Percentiles rank a stretch among this genome's conserved stretches.
Conservation (phyloP, 108 stramenopile genomes). For the Nitzschia putrida region DNA sequence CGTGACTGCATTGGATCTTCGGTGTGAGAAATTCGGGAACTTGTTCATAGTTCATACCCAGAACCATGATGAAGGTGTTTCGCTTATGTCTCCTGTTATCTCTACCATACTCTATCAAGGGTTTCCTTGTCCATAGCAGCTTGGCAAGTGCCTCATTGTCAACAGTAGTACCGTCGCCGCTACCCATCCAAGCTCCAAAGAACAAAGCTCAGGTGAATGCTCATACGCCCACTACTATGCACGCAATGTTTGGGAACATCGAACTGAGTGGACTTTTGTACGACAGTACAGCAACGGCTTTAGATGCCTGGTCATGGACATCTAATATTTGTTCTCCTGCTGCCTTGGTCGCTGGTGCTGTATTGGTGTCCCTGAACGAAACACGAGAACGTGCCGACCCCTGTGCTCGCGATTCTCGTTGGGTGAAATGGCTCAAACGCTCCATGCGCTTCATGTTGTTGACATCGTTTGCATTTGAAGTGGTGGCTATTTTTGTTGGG, state of each 20-base stretch:
- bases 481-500: constrained; percentile 48
- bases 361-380: constrained; percentile 48
- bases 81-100: no score
- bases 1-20: no score
- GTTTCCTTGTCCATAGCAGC: no score
- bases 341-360: constrained; percentile 58
- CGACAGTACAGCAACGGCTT: constrained; percentile 29
- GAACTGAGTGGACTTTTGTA: constrained; percentile 16
- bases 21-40: no score
- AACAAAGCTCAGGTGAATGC: no score
- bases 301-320: constrained; percentile 38
- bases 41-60: no score
- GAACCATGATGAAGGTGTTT: no score
- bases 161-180: no score
- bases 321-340: constrained; percentile 52
- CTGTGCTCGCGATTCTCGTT: constrained; percentile 6
- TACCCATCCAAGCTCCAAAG: no score
- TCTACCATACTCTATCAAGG: no score
- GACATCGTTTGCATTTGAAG: constrained; percentile 50
- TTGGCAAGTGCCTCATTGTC: no score
- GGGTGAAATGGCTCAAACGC: constrained; percentile 39
- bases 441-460: constrained; percentile 44
- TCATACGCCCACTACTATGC: not conserved
- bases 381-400: constrained; percentile 30
- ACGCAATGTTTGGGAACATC: constrained; percentile 7